phyloP scores from a whole-genome alignment of 78 protist species.

The Tieghemostelium lacteum region DNA sequence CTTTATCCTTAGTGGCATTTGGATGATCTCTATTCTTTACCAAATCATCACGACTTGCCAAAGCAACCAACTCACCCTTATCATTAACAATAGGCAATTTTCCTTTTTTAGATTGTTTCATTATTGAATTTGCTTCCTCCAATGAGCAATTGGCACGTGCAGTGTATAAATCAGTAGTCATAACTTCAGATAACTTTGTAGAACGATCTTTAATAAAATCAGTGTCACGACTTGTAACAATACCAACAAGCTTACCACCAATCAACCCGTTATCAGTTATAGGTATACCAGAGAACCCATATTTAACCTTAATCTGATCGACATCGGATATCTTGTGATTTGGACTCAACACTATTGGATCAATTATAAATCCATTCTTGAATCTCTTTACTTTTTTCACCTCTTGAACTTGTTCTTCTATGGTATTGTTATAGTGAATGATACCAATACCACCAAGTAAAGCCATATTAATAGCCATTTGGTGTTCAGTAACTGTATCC shows the following conservation, averaged over 20 bases:
- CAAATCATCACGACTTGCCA: slow-evolving; percentile 89
- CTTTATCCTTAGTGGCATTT: slow-evolving; percentile 74
- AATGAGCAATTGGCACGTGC: slow-evolving; percentile 76
- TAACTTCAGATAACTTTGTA: slow-evolving; percentile 80
- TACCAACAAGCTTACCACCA: slow-evolving; percentile 89
- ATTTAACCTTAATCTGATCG: slow-evolving; percentile 78
- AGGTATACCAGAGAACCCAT: slow-evolving; percentile 95
- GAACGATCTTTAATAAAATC: slow-evolving; percentile 86
- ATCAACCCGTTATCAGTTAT: slow-evolving; percentile 86
- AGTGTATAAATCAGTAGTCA: slow-evolving; percentile 80
- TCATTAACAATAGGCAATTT: slow-evolving; percentile 94
- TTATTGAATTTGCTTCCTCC: slow-evolving; percentile 88
- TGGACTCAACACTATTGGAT: slow-evolving; percentile 89
- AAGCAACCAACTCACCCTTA: slow-evolving; percentile 80
- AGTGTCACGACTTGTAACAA: slow-evolving; percentile 92
- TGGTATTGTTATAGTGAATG: slow-evolving; percentile 91
- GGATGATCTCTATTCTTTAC: slow-evolving; percentile 90
- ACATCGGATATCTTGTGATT: slow-evolving; percentile 79
- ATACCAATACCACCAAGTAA: slow-evolving; percentile 96
- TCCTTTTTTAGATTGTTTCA: slow-evolving; percentile 77
- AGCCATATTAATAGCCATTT: slow-evolving; percentile 97
- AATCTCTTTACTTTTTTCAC: slow-evolving; percentile 85
- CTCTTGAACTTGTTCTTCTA: slow-evolving; percentile 89
- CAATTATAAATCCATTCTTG: slow-evolving; percentile 91
- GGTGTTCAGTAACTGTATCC: slow-evolving; percentile 96